Evolutionary conservation across 2,329 filamentous ascomycete species (phyloP).

Genomic region (Paecilomyces dactylethromorphus): DNA sequence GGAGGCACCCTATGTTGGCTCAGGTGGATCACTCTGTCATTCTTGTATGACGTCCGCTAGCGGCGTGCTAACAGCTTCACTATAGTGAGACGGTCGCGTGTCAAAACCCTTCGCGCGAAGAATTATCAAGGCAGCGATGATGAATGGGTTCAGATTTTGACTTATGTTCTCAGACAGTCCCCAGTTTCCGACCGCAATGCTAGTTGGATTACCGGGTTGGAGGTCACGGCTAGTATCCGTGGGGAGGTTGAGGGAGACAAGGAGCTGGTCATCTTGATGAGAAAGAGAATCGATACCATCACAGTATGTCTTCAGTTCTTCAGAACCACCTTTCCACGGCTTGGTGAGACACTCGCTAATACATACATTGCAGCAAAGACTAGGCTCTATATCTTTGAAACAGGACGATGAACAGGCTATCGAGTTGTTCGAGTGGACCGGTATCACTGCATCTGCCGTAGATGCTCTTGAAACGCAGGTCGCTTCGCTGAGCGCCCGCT

Average conservation of each 20-base stretch:
- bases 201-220: conserved; percentile 20
- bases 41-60: conserved; percentile 1
- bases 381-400: conserved; percentile 48
- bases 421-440: conserved; percentile 52
- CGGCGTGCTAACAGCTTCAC: conserved; percentile 13
- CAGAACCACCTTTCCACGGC: background rate
- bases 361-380: conserved; percentile 36
- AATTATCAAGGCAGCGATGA: conserved; percentile 38
- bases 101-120: conserved; percentile 34
- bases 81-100: conserved; percentile 29
- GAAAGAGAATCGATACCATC: conserved; percentile 44
- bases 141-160: conserved; percentile 34
- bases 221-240: conserved; percentile 23
- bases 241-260: conserved; percentile 19
- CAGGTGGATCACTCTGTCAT: conserved; percentile 26
- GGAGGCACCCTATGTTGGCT: conserved; percentile 46
- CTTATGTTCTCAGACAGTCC: conserved; percentile 26
- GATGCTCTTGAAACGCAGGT: conserved; percentile 36
- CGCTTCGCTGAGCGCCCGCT: conserved; percentile 33
- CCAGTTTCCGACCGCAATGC: conserved; percentile 9
- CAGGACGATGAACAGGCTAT: conserved; percentile 50
- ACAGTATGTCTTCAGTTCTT: conserved; percentile 27
- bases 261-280: conserved; percentile 33
- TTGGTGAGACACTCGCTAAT: conserved; percentile 11
- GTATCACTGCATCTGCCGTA: conserved; percentile 40